phyloP scores from a whole-genome alignment of 2,329 filamentous ascomycete species.

The Penicillium polonicum region DNA sequence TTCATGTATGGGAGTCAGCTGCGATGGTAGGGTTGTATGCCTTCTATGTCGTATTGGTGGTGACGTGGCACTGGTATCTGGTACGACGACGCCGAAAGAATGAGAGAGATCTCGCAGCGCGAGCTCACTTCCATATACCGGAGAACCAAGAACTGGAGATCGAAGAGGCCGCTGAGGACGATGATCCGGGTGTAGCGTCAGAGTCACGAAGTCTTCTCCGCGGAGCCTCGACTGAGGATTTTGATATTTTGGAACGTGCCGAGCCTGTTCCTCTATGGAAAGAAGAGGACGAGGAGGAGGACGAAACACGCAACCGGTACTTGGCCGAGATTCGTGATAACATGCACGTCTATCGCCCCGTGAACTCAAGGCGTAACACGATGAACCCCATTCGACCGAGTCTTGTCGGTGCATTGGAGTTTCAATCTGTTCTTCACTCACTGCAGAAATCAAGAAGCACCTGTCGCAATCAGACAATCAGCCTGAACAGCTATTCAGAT shows the following conservation, averaged over 20 bases:
- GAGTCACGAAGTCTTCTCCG: constrained; percentile 47
- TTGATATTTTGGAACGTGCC: constrained; percentile 59
- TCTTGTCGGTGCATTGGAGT: constrained; percentile 89
- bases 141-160: constrained; percentile 59
- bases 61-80: constrained; percentile 87
- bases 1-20: constrained; percentile 85
- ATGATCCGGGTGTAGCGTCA: constrained; percentile 50
- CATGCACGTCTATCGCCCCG: constrained; percentile 79
- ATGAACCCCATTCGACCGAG: constrained; percentile 88
- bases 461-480: constrained; percentile 63
- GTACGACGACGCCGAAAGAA: constrained; percentile 61
- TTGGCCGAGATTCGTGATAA: constrained; percentile 83
- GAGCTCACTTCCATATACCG: constrained; percentile 69
- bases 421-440: constrained; percentile 84
- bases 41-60: constrained; percentile 85
- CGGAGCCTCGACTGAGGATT: constrained; percentile 60
- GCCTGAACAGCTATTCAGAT: constrained; percentile 68
- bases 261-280: constrained; percentile 41
- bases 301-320: constrained; percentile 58
- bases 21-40: constrained; percentile 88
- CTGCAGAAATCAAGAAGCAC: constrained; percentile 78
- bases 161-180: constrained; percentile 56
- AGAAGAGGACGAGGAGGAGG: constrained; percentile 55
- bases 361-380: constrained; percentile 64
- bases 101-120: constrained; percentile 67